phyloP scores from a whole-genome alignment of 345 rosid species.

The Pugionium cornutum region DNA sequence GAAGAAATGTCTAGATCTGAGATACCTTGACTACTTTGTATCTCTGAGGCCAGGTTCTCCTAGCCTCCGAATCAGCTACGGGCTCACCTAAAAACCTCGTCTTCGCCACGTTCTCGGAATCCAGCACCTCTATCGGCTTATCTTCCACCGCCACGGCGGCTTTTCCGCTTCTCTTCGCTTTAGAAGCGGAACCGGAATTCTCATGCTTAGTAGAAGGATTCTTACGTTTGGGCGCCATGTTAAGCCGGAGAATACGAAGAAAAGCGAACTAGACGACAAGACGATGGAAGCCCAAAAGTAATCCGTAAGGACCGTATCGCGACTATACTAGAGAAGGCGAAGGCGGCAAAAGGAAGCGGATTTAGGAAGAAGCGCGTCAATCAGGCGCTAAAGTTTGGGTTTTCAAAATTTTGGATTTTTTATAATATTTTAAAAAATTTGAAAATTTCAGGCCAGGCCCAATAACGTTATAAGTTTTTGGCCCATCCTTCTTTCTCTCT shows the following conservation, averaged over 20 bases:
- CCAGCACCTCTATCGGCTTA: neutral
- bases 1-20: neutral
- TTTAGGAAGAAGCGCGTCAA: neutral
- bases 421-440: no score
- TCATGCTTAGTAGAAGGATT: neutral
- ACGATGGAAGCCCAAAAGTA: neutral
- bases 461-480: neutral
- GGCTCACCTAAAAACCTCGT: constrained; percentile 46
- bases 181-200: neutral
- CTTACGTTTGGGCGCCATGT: constrained; percentile 26
- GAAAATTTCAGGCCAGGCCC: neutral
- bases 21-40: constrained; percentile 26
- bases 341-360: neutral
- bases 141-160: no score
- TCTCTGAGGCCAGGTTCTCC: constrained; percentile 54
- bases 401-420: neutral
- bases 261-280: no score
- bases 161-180: neutral
- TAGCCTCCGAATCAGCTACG: constrained; percentile 46
- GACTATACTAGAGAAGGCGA: neutral
- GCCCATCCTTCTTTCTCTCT: neutral
- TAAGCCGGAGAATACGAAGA: constrained; percentile 1
- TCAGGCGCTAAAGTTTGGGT: neutral
- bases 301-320: no score
- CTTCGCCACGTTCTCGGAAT: constrained; percentile 3